Evolutionary conservation across 768 basidiomycete species (phyloP), one percentile per base, ranked within the genome.

Genomic region (Saitozyma sp.): DNA sequence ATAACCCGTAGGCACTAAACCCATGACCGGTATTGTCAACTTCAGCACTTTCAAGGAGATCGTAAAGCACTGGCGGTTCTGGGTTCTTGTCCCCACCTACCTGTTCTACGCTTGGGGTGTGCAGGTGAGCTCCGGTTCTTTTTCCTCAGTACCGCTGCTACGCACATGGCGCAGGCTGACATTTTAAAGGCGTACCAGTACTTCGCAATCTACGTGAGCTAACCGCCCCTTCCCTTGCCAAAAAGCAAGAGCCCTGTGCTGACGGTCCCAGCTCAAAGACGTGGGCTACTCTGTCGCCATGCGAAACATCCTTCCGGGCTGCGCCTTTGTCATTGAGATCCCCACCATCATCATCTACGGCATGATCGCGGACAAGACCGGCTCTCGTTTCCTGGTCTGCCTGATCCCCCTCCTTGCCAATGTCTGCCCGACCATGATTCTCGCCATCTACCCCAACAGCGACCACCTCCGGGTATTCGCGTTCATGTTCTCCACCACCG

Each of bases 301-400:
- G 3, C 65, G 68, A 46, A 70, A 70, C 46, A 39, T 67, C 45
- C 38, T 70, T 37, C 65, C 68, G 16, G 58, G 65, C 8, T 43
- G 13, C 10, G 59, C 40, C 14, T 42, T 42, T 19, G 9, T 66
- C 9, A 48, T 67, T 8, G 11, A 29, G 8, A 60, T 70, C 6
- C n/a, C 49, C 0, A 53, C 58, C 14, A 14, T 20, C n/a, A 20
- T 67, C 41, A 13, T 51, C 9, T 70, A 45, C 38, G 38, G 43
- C 11, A 59, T 49, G 14, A 9, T 57, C 39, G 55, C 64, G 7
- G 63, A 60, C 59, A 40, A 58, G 54, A 42, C 50, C 9, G 55
- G 39, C 29, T 29, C 29, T 5, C 29, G 29, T 29, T 29, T 29
- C 29, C 29, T 29, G 29, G 29, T 29, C 29, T 29, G 29, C 29